phyloP scores from a whole-genome alignment of 1,284 basidiomycete species.

The Melampsora americana region DNA sequence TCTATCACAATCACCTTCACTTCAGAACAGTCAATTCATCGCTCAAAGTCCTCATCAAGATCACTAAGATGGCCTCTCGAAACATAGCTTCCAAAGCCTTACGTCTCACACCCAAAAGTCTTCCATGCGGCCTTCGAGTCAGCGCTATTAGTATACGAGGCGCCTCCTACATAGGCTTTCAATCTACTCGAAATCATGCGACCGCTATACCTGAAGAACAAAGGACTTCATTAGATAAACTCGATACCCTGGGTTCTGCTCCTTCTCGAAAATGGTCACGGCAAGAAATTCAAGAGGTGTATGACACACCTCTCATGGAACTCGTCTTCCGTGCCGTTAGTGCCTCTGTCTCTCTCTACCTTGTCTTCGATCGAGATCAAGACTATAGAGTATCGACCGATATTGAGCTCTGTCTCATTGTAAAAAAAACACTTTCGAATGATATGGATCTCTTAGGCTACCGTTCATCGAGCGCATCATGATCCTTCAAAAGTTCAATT shows the following conservation, averaged over 20 bases:
- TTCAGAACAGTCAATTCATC: too few relatives aligned
- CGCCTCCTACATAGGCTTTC: neutral
- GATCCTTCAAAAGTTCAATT: constrained; percentile 87
- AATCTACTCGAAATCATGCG: constrained; percentile 14
- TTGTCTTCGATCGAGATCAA: neutral
- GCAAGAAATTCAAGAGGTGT: constrained; percentile 71
- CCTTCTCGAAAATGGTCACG: constrained; percentile 60
- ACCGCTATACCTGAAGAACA: constrained; percentile 16
- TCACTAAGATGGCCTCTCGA: too few relatives aligned
- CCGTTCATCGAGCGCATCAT: constrained; percentile 78
- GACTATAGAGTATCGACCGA: neutral
- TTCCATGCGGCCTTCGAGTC: neutral
- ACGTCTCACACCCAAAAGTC: neutral
- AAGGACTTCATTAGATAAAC: neutral
- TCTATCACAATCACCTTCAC: too few relatives aligned
- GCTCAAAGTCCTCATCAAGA: too few relatives aligned
- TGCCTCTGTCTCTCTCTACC: constrained; percentile 8
- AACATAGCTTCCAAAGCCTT: too few relatives aligned
- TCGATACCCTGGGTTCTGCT: constrained; percentile 26
- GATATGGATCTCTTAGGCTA: constrained; percentile 53
- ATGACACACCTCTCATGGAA: constrained; percentile 75
- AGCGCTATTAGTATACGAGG: neutral
- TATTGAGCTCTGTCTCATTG: neutral
- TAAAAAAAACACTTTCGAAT: neutral
- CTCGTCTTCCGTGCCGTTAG: constrained; percentile 77